phyloP scores from a whole-genome alignment of 495 filamentous ascomycete genomes.

The Penicillium simplicissimum region DNA sequence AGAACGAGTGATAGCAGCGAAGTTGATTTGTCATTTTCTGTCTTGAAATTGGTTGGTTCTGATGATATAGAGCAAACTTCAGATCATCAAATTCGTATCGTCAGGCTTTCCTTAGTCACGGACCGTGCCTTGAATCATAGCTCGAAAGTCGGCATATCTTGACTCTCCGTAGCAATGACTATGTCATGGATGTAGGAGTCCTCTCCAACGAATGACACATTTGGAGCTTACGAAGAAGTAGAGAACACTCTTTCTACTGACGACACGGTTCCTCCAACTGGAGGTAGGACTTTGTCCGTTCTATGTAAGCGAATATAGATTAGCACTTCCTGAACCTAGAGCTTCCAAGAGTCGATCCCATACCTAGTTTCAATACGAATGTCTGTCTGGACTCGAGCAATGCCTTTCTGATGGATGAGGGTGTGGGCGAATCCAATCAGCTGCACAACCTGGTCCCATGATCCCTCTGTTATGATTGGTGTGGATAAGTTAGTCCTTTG shows the following conservation, averaged over 20 bases:
- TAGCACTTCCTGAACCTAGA: background rate
- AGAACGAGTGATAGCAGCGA: constrained; percentile 1
- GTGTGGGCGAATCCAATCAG: constrained; percentile 80
- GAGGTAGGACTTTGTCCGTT: constrained; percentile 28
- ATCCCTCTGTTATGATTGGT: constrained; percentile 59
- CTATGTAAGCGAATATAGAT: constrained; percentile 7
- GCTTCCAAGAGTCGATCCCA: constrained; percentile 10
- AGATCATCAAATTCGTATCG: background rate
- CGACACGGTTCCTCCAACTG: constrained; percentile 19
- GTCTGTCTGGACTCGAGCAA: constrained; percentile 75
- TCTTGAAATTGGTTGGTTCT: background rate
- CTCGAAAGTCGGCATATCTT: background rate
- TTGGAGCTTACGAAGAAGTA: background rate
- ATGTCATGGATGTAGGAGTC: background rate
- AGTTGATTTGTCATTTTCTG: constrained; percentile 17
- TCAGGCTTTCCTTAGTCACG: background rate
- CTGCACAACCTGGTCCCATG: constrained; percentile 78
- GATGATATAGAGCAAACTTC: background rate
- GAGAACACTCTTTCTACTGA: constrained; percentile 27
- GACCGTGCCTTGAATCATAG: background rate
- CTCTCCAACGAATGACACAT: too few species aligned
- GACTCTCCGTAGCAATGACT: background rate
- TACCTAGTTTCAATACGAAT: constrained; percentile 78
- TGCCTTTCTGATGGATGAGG: constrained; percentile 72
- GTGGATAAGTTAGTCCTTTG: background rate